Evolutionary conservation across 2,329 filamentous ascomycete species (phyloP).

Genomic region (Diaporthe ilicicola): DNA sequence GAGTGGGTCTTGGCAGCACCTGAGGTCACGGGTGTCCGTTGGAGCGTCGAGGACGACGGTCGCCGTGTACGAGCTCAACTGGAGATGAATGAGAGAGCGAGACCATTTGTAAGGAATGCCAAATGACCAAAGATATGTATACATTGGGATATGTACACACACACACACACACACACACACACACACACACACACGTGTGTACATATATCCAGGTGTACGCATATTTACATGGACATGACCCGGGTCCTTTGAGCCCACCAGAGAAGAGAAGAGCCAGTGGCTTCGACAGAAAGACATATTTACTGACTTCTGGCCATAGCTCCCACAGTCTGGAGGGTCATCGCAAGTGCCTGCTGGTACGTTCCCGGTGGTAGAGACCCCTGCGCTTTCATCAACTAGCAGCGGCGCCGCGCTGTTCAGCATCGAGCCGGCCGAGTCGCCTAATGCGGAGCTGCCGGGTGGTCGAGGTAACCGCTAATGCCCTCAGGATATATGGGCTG

Average conservation of each 20-base stretch:
- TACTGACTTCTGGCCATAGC: conserved; percentile 12
- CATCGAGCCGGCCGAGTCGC: conserved; percentile 8
- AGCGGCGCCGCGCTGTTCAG: conserved; percentile 14
- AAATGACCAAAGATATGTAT: too few relatives aligned
- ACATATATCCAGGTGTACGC: neutral
- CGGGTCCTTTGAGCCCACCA: neutral
- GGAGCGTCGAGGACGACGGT: conserved; percentile 68
- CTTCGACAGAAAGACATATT: neutral
- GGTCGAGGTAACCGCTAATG: conserved; percentile 25
- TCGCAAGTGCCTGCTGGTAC: conserved; percentile 27
- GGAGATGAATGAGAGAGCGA: conserved; percentile 56
- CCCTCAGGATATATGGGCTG: conserved; percentile 34
- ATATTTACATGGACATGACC: neutral
- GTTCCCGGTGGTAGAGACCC: conserved; percentile 14
- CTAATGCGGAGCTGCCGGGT: conserved; percentile 22
- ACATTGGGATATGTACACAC: too few relatives aligned
- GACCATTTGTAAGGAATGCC: conserved; percentile 47
- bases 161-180: too few relatives aligned
- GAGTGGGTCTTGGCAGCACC: conserved; percentile 65
- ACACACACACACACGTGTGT: neutral
- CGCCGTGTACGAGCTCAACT: conserved; percentile 51
- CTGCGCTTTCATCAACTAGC: neutral
- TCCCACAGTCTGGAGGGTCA: neutral
- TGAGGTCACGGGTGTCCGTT: conserved; percentile 62
- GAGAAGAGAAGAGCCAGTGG: neutral